Evolutionary conservation across 2,329 filamentous ascomycete species (phyloP), one percentile per base, ranked within the genome.

Genomic region (Thelonectria blattea): DNA sequence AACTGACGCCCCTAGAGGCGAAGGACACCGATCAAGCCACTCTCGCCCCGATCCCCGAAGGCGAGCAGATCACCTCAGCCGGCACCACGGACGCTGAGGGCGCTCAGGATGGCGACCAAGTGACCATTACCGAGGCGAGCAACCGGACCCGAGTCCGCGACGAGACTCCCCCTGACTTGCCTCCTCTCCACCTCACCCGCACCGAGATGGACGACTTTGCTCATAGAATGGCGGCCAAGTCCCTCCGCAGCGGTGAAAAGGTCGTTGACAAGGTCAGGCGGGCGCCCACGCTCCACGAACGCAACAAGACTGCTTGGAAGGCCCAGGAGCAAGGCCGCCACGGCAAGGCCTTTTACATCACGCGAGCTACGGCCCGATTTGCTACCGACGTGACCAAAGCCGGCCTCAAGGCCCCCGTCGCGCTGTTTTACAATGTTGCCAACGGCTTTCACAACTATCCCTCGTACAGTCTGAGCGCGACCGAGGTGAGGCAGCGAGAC

Each of bases 361-460:
- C 68, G 0, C 71, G 73, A 5, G 69, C 72, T 3, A 84, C 86
- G 1, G 81, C 83, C 0, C 85, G 85, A 58, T 84, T 86, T 2
- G 79, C 86, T 11, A 79, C 80, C n/a, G 81, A 85, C 12, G 83
- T 91, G 17, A 81, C 88, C 8, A 83, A 83, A 39, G 85, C 87
- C 20, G 80, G 85, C 0, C 75, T 91, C 50, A 87, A 86, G 62
- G 83, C 87, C 0, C 90, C 90, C 0, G 85, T 91, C 71, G 86
- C 90, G 59, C 85, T 92, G 55, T 87, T 88, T 10, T 76, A 91
- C 54, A 88, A 87, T 27, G 75, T 92, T 37, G 86, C 89, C 1
- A 88, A 88, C 71, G 90, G 90, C 0, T 91, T 91, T 65, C 90
- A 91, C 71, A 92, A 92, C 66, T 87, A 85, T 2, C 89, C 90